Evolutionary conservation across 225 moss, liverwort and hornwort genomes (phyloP), one percentile per base, ranked within the genome.

Genomic region (Pseudisothecium myosuroides): DNA sequence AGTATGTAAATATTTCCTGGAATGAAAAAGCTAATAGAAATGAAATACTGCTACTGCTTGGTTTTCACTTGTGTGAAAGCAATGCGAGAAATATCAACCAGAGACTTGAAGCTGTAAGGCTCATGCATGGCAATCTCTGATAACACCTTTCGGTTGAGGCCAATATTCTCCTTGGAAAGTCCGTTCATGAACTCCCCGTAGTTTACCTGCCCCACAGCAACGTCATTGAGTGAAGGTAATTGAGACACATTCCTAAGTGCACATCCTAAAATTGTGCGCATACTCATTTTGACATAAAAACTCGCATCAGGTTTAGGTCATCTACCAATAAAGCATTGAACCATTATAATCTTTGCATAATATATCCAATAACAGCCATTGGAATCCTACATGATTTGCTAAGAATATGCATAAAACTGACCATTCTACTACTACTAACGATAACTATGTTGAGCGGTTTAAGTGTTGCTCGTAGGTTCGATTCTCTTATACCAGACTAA

Each of bases 101-200:
- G 81, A 78, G 95, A 94, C 91, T 97, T 98, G 89, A 98, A 98
- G 92, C 97, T 98, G 93, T 93, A 98, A 76, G 98, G 97, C 88
- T 98, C 98, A 47, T 98, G 96, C 95, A 97, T 98, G 31, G 98
- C 97, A 60, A 98, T 81, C 89, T 98, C 97, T 21, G 98, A 98
- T 15, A 98, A 88, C 81, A 98, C 97, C 92, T 98, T 98, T 63
- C 98, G 93, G 84, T 98, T 98, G 56, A 98, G 47, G 56, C 90
- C 90, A 79, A 98, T 82, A 77, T 98, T 98, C 92, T 98, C 97
- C 90, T 96, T 94, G 64, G 95, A 93, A 92, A 98, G 93, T 52
- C 98, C 98, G 91, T 98, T 94, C 91, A 98, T 98, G 67, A 98
- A 97, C 86, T 98, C 93, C 58, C 98, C 98, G 76, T 98, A 97